These are phyloP conservation scores for Limonomyces culmigenus DNA, from an alignment of 1,284 basidiomycete genomes.

Conservation along the genomic window DNA sequence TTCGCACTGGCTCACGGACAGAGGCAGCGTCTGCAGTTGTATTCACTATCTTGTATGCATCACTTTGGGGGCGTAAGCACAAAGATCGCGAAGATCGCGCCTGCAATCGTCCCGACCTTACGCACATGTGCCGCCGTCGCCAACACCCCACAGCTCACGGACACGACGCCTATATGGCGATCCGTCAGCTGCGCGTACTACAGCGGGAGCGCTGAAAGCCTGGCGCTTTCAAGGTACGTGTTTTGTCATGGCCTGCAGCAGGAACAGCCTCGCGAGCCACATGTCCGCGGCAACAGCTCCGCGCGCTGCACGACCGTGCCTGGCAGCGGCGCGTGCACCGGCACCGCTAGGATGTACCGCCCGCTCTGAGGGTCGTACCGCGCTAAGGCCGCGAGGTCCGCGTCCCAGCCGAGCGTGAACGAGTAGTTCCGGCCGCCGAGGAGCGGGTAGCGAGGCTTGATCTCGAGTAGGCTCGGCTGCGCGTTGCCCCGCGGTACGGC, in stretches of 20 bases:
- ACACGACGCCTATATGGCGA: slow-evolving; percentile 60
- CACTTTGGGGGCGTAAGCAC: no score
- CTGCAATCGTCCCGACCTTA: no score
- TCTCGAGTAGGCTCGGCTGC: slow-evolving; percentile 54
- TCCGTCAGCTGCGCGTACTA: slow-evolving; percentile 64
- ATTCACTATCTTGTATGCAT: no score
- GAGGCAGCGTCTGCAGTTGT: no score
- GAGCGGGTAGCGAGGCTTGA: slow-evolving; percentile 84
- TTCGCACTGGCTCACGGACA: no score
- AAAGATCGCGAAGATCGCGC: no score
- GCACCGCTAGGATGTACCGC: slow-evolving; percentile 64
- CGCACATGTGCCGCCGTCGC: no score
- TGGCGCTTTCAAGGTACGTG: slow-evolving; percentile 89
- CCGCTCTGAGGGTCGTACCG: slow-evolving; percentile 40
- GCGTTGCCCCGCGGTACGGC: slow-evolving; percentile 33
- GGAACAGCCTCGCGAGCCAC: slow-evolving; percentile 64
- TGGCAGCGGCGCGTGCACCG: slow-evolving; percentile 72
- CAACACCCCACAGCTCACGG: no score
- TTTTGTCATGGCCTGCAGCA: slow-evolving; percentile 43
- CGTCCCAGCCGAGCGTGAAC: slow-evolving; percentile 89
- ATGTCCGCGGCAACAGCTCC: slow-evolving; percentile 72
- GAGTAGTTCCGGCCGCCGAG: slow-evolving; percentile 97
- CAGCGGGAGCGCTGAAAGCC: slow-evolving; percentile 67
- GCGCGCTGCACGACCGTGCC: slow-evolving; percentile 75
- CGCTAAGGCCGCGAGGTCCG: slow-evolving; percentile 61